Percentiles rank a stretch among this genome's conserved stretches.
Evolutionary conservation across 2,329 filamentous ascomycete genomes (phyloP).

Genomic region (Cordyceps javanica): DNA sequence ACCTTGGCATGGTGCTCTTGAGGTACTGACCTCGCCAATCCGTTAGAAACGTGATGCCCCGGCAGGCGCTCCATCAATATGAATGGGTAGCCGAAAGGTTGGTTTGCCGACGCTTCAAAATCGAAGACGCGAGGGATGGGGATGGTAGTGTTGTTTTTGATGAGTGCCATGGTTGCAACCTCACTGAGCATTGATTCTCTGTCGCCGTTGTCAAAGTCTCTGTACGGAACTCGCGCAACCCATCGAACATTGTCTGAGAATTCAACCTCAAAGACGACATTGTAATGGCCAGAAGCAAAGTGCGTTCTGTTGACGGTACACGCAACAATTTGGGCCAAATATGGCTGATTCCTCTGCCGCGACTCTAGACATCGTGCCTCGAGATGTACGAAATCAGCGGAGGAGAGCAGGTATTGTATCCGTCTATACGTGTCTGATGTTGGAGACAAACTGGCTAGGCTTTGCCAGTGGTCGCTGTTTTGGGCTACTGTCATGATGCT

Average conservation of each 20-base stretch:
- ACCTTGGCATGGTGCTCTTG: constrained; percentile 18
- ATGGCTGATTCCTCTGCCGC: neutral
- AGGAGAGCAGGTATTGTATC: constrained; percentile 15
- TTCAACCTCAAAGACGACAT: constrained; percentile 21
- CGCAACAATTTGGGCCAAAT: neutral
- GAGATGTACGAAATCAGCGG: constrained; percentile 17
- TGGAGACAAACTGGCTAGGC: constrained; percentile 10
- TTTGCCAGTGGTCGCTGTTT: constrained; percentile 13
- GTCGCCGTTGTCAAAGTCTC: constrained; percentile 14
- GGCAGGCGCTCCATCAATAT: constrained; percentile 21
- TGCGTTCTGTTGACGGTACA: constrained; percentile 13
- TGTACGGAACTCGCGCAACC: constrained; percentile 20
- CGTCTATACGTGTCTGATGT: constrained; percentile 16
- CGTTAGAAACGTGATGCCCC: constrained; percentile 15
- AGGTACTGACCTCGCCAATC: constrained; percentile 17
- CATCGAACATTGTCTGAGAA: constrained; percentile 23
- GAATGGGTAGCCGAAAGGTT: constrained; percentile 23
- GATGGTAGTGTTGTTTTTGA: constrained; percentile 18
- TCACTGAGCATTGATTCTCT: constrained; percentile 22
- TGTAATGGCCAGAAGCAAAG: constrained; percentile 20
- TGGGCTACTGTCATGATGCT: neutral
- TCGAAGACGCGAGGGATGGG: constrained; percentile 20
- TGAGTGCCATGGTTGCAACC: constrained; percentile 23
- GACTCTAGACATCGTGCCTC: constrained; percentile 9
- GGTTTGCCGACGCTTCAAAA: constrained; percentile 17